phyloP scores from a whole-genome alignment of 2,329 filamentous ascomycete genomes.

The Penicillium sp. region DNA sequence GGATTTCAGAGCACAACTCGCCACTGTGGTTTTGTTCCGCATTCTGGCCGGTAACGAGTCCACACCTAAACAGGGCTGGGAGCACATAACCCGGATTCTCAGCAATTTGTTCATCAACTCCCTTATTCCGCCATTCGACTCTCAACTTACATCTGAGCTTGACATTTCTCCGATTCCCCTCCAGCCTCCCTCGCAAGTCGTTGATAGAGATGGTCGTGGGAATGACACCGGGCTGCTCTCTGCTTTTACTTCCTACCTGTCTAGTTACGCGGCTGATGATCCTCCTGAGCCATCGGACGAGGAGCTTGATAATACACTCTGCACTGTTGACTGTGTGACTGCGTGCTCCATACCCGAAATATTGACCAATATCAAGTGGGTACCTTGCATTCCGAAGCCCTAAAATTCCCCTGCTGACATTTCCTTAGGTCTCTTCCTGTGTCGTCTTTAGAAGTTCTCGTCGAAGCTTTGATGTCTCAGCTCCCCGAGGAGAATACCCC shows the following conservation, averaged over 20 bases:
- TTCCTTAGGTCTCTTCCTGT: constrained; percentile 54
- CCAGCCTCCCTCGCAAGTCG: constrained; percentile 84
- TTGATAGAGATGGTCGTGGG: constrained; percentile 74
- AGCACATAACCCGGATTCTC: constrained; percentile 80
- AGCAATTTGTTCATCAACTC: constrained; percentile 95
- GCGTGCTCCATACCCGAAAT: constrained; percentile 80
- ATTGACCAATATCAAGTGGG: constrained; percentile 74
- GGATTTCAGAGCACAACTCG: constrained; percentile 87
- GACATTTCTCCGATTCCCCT: constrained; percentile 77
- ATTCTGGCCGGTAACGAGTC: constrained; percentile 80
- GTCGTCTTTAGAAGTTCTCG: constrained; percentile 54
- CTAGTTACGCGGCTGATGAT: constrained; percentile 97
- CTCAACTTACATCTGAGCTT: constrained; percentile 56
- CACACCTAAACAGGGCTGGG: constrained; percentile 56
- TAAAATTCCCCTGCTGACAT: constrained; percentile 11
- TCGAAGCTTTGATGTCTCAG: constrained; percentile 69
- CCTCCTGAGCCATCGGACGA: constrained; percentile 96
- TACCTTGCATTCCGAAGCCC: constrained; percentile 13
- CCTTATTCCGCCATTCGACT: constrained; percentile 76
- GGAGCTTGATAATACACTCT: constrained; percentile 90
- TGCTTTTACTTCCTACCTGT: constrained; percentile 91
- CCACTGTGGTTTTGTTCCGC: constrained; percentile 90
- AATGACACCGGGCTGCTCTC: constrained; percentile 84
- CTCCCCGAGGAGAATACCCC: constrained; percentile 80
- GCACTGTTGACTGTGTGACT: constrained; percentile 88